These are phyloP conservation scores for Mycena olivaceomarginata DNA, from an alignment of 768 basidiomycete genomes.

Conservation along the genomic window DNA sequence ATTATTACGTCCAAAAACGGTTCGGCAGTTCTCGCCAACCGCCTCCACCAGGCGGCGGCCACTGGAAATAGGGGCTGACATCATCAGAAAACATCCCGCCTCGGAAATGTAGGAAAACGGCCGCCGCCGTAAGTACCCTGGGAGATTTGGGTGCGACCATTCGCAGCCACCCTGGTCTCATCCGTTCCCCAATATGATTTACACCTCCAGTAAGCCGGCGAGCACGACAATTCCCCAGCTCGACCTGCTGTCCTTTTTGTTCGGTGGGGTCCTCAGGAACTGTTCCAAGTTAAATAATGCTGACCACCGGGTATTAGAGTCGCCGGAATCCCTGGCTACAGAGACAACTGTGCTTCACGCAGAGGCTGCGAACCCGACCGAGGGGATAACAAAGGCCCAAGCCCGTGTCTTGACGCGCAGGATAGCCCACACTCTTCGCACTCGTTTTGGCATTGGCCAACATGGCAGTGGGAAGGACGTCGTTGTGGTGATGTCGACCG, in stretches of 20 bases:
- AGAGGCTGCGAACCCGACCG: slow-evolving; percentile 33
- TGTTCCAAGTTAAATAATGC: background rate
- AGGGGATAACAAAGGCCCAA: slow-evolving; percentile 33
- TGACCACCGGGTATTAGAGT: slow-evolving; percentile 13
- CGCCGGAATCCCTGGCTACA: background rate
- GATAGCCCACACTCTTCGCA: slow-evolving; percentile 36
- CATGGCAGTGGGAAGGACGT: slow-evolving; percentile 35
- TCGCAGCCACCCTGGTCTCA: background rate
- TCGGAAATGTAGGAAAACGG: no score
- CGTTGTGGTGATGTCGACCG: slow-evolving; percentile 36
- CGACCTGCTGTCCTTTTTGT: slow-evolving; percentile 37
- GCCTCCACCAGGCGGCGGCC: background rate
- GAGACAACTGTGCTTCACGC: slow-evolving; percentile 40
- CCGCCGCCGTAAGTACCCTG: background rate
- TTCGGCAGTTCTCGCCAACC: background rate
- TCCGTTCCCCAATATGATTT: slow-evolving; percentile 22
- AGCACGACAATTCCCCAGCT: slow-evolving; percentile 29
- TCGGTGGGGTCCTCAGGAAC: background rate
- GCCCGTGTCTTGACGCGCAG: slow-evolving; percentile 37
- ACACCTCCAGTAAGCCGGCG: background rate
- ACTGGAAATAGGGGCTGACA: background rate
- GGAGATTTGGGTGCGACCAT: no score
- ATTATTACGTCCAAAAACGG: background rate
- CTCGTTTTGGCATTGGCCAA: slow-evolving; percentile 35
- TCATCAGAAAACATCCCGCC: background rate